Base-by-base conservation (phyloP, 2,329 filamentous ascomycete species). In the Diplodia sapinea region DNA sequence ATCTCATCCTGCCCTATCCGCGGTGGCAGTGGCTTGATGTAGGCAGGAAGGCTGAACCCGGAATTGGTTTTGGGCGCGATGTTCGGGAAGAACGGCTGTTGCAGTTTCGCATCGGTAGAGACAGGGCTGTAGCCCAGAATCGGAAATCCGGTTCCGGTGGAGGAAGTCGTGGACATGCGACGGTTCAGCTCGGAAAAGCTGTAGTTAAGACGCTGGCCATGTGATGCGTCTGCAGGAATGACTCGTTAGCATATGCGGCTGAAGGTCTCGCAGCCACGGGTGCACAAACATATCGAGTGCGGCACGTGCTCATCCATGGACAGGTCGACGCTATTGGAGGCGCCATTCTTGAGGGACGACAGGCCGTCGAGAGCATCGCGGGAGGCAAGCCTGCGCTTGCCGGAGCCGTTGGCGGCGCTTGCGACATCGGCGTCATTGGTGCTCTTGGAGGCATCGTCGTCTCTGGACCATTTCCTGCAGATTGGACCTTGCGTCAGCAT, bases 1-100 rank as follows among this genome's bases (percentile, higher is more conserved):
- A 96, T 87, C 80, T 97, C 94, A 72, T 96, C 93, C 15, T 87
- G 84, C 6, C 90, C 88, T 72, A 97, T 90, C 74, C 90, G 90
- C 52, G 86, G 79, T 0, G 93, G 93, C 7, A 97, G 83, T 29
- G 92, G 89, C 73, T 92, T 91, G 74, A 97, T 88, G 75, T 93
- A 97, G 67, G 88, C 77, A 7, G 87, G 87, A 38, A 89, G 82
- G 40, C 29, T 67, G 36, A 83, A 79, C 55, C 82, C 78, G 40
- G 75, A 77, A 72, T 72, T 71, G 17, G 33, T 55, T 64, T 84
- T 82, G 68, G 83, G 79, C 70, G 82, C 79, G 70, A 86, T 79
- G 70, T 85, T 80, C 70, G 85, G 70, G 75, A 80, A 74, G 74
- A 81, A 76, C 68, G 81, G 67, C 36, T 70, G 65, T 13, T 50